Base-by-base conservation (phyloP, 1,284 basidiomycete genomes). In the Trichosporon faecale region DNA sequence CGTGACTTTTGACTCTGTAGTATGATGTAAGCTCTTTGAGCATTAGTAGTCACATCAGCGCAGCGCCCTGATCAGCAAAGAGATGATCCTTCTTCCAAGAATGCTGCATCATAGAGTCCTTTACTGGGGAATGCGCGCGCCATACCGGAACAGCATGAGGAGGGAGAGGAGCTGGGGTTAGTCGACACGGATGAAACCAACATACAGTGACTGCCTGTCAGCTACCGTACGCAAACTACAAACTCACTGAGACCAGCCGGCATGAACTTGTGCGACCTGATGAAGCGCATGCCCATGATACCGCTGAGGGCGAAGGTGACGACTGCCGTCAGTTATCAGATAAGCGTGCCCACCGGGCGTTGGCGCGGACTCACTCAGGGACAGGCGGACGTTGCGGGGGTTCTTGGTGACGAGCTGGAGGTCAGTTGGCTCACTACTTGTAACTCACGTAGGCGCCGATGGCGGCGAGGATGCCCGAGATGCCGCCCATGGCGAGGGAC, bases 191-290 rank as follows among this genome's bases (percentile, higher is more conserved):
- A 2, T 2, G 2, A 2, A 18, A 33, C 0, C 1, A 37, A 66
- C 71, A 4, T 52, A 68, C 68, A n/a, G 67, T 29, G 18, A 72
- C 70, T 70, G 65, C 3, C 16, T 6, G 63, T 70, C 65, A 70
- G 67, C 52, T 23, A 16, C n/a, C n/a, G 9, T 1, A 14, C 14
- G 21, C 11, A 25, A 3, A n/a, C 2, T 16, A 0, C 2, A 16
- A n/a, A 77, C 79, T 73, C 66, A 80, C 80, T 75, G 67, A 82
- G 66, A 55, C 80, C 80, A 9, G 80, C 78, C 12, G 80, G 80
- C 79, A 80, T 80, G 66, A 82, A 80, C 74, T 82, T 82, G 57
- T 76, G 68, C 44, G 75, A 75, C 66, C 74, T 73, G 16, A 72
- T 55, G 70, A 79, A 78, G 21, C 77, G 70, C 49, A 69, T 73